Evolutionary conservation across 2,329 filamentous ascomycete genomes (phyloP).

Genomic region (Thermothelomyces thermophilus): DNA sequence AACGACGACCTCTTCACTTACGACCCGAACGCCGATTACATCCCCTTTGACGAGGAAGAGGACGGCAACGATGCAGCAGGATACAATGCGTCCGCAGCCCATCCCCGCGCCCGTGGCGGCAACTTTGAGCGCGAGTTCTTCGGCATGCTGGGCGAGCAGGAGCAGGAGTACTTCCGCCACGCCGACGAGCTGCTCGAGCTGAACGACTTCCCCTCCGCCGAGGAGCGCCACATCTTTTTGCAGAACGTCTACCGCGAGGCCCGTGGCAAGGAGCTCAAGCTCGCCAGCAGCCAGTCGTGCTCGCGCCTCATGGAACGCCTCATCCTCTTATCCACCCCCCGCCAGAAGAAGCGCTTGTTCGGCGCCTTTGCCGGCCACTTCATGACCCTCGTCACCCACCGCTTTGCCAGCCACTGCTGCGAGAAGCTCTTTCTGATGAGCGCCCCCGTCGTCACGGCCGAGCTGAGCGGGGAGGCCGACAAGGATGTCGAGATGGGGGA

Average conservation of each 20-base stretch:
- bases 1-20: conserved; percentile 5
- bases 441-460: conserved; percentile 69
- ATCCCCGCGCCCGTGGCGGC: conserved; percentile 9
- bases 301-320: conserved; percentile 88
- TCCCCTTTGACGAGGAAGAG: conserved; percentile 24
- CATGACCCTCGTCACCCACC: conserved; percentile 82
- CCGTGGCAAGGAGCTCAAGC: conserved; percentile 86
- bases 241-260: conserved; percentile 83
- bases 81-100: background rate
- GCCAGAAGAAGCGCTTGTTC: conserved; percentile 82
- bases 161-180: conserved; percentile 91
- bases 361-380: conserved; percentile 82
- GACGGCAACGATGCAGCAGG: background rate
- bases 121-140: conserved; percentile 68
- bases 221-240: conserved; percentile 66
- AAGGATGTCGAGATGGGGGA: conserved; percentile 40
- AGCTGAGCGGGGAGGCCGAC: conserved; percentile 47
- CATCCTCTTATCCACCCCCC: conserved; percentile 70
- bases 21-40: conserved; percentile 19
- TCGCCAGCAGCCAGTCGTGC: conserved; percentile 92
- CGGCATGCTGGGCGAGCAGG: conserved; percentile 83
- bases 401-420: conserved; percentile 95
- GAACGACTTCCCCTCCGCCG: conserved; percentile 74
- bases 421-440: conserved; percentile 85
- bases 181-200: conserved; percentile 85